Conservation (phyloP, 768 basidiomycete genomes). For the Artomyces pyxidatus region DNA sequence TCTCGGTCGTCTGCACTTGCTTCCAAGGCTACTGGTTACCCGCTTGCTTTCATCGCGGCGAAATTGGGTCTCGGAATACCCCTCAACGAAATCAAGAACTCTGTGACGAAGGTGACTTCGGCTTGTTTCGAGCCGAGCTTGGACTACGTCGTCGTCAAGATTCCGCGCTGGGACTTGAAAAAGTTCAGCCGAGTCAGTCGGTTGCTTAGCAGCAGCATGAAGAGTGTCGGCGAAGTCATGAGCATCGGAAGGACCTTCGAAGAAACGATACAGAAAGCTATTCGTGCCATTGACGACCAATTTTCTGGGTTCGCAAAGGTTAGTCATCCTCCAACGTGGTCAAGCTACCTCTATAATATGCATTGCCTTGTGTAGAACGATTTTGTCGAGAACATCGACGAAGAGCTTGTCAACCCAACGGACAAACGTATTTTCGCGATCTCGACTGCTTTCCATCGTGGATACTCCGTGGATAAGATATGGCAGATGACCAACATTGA, state of each 20-base stretch:
- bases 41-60: slow-evolving; percentile 95
- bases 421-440: slow-evolving; percentile 98
- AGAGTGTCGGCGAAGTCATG: slow-evolving; percentile 99
- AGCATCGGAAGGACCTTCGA: slow-evolving; percentile 97
- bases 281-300: slow-evolving; percentile 91
- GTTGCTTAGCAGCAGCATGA: slow-evolving; percentile 92
- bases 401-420: slow-evolving; percentile 89
- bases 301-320: slow-evolving; percentile 91
- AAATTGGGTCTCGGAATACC: slow-evolving; percentile 97
- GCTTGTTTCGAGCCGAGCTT: slow-evolving; percentile 98
- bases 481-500: slow-evolving; percentile 99
- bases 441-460: slow-evolving; percentile 85
- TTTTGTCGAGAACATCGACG: slow-evolving; percentile 83
- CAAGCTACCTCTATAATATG: not conserved
- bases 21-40: slow-evolving; percentile 98
- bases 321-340: too few species aligned
- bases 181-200: slow-evolving; percentile 95
- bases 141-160: slow-evolving; percentile 97
- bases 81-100: slow-evolving; percentile 95
- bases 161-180: slow-evolving; percentile 98
- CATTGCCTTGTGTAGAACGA: slow-evolving; percentile 51
- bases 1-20: slow-evolving; percentile 96
- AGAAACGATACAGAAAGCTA: slow-evolving; percentile 98
- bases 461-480: slow-evolving; percentile 92
- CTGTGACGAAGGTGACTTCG: slow-evolving; percentile 91